Percentiles rank a stretch among this genome's conserved stretches.
These are phyloP conservation scores for Sequoiadendron giganteum DNA, from an alignment of 75 land plant genomes.

Conservation along the genomic window DNA sequence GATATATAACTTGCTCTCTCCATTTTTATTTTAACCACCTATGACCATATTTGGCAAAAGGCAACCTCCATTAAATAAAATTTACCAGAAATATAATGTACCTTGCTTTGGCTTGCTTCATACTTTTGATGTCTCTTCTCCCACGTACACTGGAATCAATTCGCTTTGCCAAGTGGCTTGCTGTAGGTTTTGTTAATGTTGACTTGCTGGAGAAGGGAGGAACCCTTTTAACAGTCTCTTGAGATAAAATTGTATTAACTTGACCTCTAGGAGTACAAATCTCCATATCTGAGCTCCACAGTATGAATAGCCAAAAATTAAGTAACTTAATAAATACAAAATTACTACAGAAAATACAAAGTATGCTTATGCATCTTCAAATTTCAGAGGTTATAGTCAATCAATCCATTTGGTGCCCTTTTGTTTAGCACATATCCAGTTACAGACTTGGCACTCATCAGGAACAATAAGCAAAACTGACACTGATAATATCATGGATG, in stretches of 20 bases:
- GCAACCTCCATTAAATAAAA: slow-evolving; percentile 13
- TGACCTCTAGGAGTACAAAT: slow-evolving; percentile 5
- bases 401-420: background rate
- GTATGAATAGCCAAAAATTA: background rate
- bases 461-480: background rate
- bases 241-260: background rate
- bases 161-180: slow-evolving; percentile 66
- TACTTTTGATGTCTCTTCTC: slow-evolving; percentile 14
- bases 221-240: background rate
- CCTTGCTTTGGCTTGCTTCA: slow-evolving; percentile 12
- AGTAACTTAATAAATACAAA: background rate
- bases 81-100: slow-evolving; percentile 3
- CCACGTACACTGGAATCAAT: slow-evolving; percentile 13
- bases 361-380: background rate
- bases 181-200: slow-evolving; percentile 69
- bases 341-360: background rate
- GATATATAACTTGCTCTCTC: background rate
- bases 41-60: slow-evolving; percentile 2
- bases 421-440: background rate
- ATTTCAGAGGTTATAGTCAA: background rate
- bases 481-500: background rate
- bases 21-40: background rate
- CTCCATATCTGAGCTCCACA: slow-evolving; percentile 15
- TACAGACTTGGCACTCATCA: background rate
- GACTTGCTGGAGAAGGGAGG: slow-evolving; percentile 31